Evolutionary conservation across 495 filamentous ascomycete species (phyloP), one percentile per base, ranked within the genome.

Genomic region (Penicillium canariense): DNA sequence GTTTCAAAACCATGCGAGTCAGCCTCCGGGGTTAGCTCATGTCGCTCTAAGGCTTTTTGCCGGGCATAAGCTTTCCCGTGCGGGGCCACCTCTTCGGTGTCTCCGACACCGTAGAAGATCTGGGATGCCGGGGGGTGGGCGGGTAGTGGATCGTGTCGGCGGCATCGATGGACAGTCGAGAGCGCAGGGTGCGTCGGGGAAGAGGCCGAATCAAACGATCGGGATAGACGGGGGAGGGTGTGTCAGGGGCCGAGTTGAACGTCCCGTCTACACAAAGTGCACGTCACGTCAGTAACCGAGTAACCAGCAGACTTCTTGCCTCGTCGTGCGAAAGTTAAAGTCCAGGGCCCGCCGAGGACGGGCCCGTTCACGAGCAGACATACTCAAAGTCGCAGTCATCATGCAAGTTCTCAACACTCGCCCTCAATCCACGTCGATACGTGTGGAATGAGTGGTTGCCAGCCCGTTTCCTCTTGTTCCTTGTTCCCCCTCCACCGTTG

Each of bases 201-300:
- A 99, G 79, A 44, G 95, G 95, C 35, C 91, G 89, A 65, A 99
- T 97, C 52, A 91, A 87, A 61, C 95, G 84, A 62, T 95, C 88
- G 57, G 90, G 89, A 65, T 89, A 94, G 59, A 88, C 70, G 28
- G 85, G 77, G 45, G 91, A 91, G 48, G 79, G 77, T 43, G 87
- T 84, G 70, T 94, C 89, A 61, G 87, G 79, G 68, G 86, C 83
- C 80, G 76, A 69, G 50, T 76, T 75, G 63, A 76, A 77, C 66
- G 71, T 71, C 68, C 75, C 75, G 71, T 75, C 75, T 78, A 66
- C 64, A 65, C 58, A 61, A 18, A 58, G 61, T 61, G 54, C 62
- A 68, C 58, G 62, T 59, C 54, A 72, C 44, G 62, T 78, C 69
- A 77, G 73, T 67, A 76, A 69, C 67, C 61, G 64, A 70, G 57